These are phyloP conservation scores for Pleurotus djamor DNA, from an alignment of 768 basidiomycete species.

Conservation along the genomic window DNA sequence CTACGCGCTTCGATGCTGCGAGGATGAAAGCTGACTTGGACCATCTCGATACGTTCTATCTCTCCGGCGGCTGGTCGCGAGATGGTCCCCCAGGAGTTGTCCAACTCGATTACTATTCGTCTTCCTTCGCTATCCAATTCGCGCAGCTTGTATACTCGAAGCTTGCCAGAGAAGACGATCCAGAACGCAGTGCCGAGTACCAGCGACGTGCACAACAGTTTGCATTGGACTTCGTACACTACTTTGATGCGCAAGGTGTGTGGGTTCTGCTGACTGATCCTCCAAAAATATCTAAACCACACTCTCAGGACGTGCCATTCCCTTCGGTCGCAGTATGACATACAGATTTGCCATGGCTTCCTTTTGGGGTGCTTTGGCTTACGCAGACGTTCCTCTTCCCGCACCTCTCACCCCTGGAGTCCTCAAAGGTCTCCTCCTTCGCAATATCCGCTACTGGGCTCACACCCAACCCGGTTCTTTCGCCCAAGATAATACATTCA, in stretches of 20 bases:
- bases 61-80: constrained; percentile 72
- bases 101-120: constrained; percentile 81
- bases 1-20: constrained; percentile 49
- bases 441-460: constrained; percentile 73
- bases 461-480: constrained; percentile 57
- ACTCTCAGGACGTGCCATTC: constrained; percentile 60
- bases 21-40: constrained; percentile 74
- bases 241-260: constrained; percentile 71
- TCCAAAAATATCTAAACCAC: not conserved
- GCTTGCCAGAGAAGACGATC: constrained; percentile 59
- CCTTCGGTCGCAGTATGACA: constrained; percentile 74
- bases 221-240: constrained; percentile 69
- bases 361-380: constrained; percentile 74
- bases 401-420: constrained; percentile 74
- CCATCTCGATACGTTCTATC: constrained; percentile 78
- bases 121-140: constrained; percentile 77
- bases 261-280: not conserved
- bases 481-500: constrained; percentile 63
- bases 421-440: constrained; percentile 69
- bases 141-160: constrained; percentile 73
- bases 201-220: constrained; percentile 60
- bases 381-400: constrained; percentile 66
- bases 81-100: constrained; percentile 76
- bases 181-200: constrained; percentile 63
- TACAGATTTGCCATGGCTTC: constrained; percentile 84